A percentile compares a stretch with the other conserved stretches of the same genome.
phyloP scores from a whole-genome alignment of 23 red algal genomes.

The Gracilaria gracilis region DNA sequence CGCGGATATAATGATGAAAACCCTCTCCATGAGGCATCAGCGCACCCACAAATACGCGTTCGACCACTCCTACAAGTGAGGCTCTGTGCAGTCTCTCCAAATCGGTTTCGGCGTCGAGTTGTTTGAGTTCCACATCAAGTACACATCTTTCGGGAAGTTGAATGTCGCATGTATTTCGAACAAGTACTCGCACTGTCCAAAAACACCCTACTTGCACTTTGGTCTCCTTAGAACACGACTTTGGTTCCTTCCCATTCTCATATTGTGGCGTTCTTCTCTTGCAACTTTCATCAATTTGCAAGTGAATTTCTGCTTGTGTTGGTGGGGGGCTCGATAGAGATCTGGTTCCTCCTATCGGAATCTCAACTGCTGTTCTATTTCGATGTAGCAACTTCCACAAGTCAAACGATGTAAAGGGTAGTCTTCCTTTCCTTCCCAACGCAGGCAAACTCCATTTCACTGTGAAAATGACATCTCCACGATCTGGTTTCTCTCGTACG shows the following conservation, averaged over 20 bases:
- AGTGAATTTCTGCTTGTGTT: not conserved
- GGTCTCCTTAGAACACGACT: not conserved
- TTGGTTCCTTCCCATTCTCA: not conserved
- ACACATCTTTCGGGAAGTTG: constrained; percentile 14
- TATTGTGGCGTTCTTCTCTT: not conserved
- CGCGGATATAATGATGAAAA: constrained; percentile 21
- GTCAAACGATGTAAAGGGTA: constrained; percentile 19
- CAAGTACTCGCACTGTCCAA: constrained; percentile 1
- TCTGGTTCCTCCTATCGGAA: not conserved
- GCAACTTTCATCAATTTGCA: not conserved
- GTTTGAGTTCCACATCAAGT: constrained; percentile 24
- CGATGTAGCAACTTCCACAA: not conserved
- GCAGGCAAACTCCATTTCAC: constrained; percentile 56
- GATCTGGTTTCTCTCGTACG: not conserved
- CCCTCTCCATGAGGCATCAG: not conserved
- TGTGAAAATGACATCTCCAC: constrained; percentile 13
- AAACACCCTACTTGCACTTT: constrained; percentile 40
- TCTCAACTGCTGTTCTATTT: not conserved
- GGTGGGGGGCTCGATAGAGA: not conserved
- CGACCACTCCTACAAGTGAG: constrained; percentile 14
- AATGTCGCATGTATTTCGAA: constrained; percentile 9
- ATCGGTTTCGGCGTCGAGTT: constrained; percentile 1
- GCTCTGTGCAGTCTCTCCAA: constrained; percentile 14
- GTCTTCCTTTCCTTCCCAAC: constrained; percentile 41
- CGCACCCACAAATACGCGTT: constrained; percentile 32